Conservation (phyloP, 106 monocot genomes). For the Acorus calamus region DNA sequence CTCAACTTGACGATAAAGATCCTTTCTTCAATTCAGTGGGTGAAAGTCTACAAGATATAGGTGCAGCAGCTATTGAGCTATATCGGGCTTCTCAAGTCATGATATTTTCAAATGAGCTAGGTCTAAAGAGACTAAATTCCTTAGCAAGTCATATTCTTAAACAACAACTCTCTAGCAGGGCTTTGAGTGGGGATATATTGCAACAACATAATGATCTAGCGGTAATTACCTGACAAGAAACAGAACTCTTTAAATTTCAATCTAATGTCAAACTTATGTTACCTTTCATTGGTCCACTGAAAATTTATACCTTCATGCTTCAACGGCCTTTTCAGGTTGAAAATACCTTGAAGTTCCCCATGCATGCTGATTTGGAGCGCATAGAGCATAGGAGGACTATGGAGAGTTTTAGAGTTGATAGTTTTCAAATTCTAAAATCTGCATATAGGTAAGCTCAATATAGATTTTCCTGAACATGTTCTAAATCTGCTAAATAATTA, state of each 20-base stretch:
- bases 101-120: constrained; percentile 31
- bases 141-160: constrained; percentile 45
- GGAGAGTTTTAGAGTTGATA: constrained; percentile 25
- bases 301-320: constrained; percentile 4
- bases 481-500: no score
- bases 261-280: no score
- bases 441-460: constrained; percentile 35
- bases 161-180: constrained; percentile 13
- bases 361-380: constrained; percentile 56
- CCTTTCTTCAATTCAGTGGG: constrained; percentile 25
- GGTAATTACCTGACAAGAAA: constrained; percentile 9
- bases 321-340: no score
- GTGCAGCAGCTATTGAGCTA: constrained; percentile 45
- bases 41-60: constrained; percentile 34
- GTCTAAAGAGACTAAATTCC: constrained; percentile 48
- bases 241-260: no score
- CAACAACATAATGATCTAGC: constrained; percentile 13
- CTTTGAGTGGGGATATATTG: background rate
- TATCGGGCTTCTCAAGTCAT: constrained; percentile 71
- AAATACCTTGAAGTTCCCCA: constrained; percentile 54
- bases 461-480: no score
- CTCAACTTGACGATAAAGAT: constrained; percentile 27
- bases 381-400: constrained; percentile 81
- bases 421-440: constrained; percentile 22
- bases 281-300: no score